Evolutionary conservation across 176 grass and related monocot genomes (phyloP), one percentile per base, ranked within the genome.

Genomic region (Phoenix dactylifera): DNA sequence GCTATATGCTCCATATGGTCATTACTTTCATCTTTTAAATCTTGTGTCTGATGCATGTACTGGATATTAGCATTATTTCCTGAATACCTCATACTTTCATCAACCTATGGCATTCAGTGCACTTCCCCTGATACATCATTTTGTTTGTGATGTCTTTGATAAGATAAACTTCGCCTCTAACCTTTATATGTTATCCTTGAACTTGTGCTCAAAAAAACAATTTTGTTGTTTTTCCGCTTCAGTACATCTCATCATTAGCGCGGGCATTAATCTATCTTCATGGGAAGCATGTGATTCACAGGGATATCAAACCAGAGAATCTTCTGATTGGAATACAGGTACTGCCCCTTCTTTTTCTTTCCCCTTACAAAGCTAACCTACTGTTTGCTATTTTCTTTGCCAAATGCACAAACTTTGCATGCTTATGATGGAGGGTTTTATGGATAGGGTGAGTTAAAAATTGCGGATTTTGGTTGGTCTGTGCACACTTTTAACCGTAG

Each of bases 391-490:
- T 58, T 22, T 51, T 69, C 24, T 63, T 30, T 51, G 12, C 1
- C 3, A 49, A 67, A 60, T 9, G 2, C 18, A 9, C 0, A 14
- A 6, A 7, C 28, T 61, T 59, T 1, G 16, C 49, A 66, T 54
- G 5, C 5, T 55, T n/a, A 53, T 23, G 15, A 39, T 35, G 44
- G 51, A 16, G 9, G 35, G 7, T 55, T 55, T 23, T 24, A 1
- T 54, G 39, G 66, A 64, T 28, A 98, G 94, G 94, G 88, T 0
- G 88, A 98, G 54, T 50, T 98, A 1, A 98, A 98, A 77, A 98
- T 98, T 71, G 94, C 94, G 26, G 94, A 98, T 71, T 98, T 98
- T 57, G 94, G 94, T 18, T 98, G 94, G 94, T 93, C 94, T 16
- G 88, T 98, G 3, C 88, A 89, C 35, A 93, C 88, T 15, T 98